Base-by-base conservation (phyloP, 805 yeast species). In the Brettanomyces custersianus region DNA sequence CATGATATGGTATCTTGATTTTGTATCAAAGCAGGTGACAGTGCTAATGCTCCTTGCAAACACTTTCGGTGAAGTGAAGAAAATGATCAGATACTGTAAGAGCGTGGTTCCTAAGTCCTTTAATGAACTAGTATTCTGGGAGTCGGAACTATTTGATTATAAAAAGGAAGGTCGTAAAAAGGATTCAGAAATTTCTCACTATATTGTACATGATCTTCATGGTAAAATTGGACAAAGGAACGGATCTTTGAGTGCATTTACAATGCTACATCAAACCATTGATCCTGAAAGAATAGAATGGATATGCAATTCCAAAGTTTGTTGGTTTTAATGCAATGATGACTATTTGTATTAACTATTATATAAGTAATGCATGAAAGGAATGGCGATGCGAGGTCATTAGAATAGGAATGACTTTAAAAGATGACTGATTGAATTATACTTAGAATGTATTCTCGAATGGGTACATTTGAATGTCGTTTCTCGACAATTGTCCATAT, bases 1-100 rank as follows among this genome's bases (percentile, higher is more conserved):
- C 42, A 49, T 65, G 7, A 43, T 65, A 12, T 72, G 75, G 74
- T 59, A 55, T 31, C 69, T 65, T 36, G 65, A 66, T 30, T 39
- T 37, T 23, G 29, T 32, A 8, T 35, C 33, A 4, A 39, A 43
- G 16, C n/a, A 25, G 3, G 39, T 48, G 2, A 29, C 35, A 3
- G 34, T 55, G 11, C 29, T 51, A 33, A 38, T 46, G 45, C 26
- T 52, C 11, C 38, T 45, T 35, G 47, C 49, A 1, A 33, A 30
- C n/a, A 33, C 36, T 4, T 12, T 34, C 4, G 44, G 36, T 1
- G 34, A 39, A 16, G 38, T 47, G 9, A 24, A 37, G 6, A 31
- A 31, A 9, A 34, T 53, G 23, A 21, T 55, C 5, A 33, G 34
- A 6, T 34, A 38, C 12, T 33, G 35, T 22, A 9, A 20, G 12